Conservation (phyloP, 768 basidiomycete species). For the Gyrodon lividus region DNA sequence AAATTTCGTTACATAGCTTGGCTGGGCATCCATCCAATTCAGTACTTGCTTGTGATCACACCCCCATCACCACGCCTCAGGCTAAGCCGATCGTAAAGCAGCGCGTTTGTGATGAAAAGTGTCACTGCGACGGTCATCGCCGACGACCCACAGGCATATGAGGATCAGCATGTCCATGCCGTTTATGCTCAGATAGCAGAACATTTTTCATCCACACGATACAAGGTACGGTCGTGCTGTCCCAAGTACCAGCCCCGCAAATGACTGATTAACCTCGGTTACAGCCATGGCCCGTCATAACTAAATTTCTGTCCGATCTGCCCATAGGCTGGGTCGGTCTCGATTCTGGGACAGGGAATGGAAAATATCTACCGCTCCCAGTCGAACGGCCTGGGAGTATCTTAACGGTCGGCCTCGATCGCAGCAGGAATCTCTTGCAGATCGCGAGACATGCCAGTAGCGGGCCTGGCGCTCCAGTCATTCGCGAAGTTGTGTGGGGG, state of each 20-base stretch:
- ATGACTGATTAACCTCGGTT: not conserved
- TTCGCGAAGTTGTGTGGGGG: slow-evolving; percentile 76
- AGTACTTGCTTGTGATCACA: not conserved
- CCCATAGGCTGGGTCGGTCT: slow-evolving; percentile 82
- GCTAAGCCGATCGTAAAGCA: not conserved
- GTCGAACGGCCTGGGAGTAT: slow-evolving; percentile 55
- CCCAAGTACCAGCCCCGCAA: not conserved
- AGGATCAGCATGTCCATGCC: slow-evolving; percentile 72
- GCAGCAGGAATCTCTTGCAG: slow-evolving; percentile 73
- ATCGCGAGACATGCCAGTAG: slow-evolving; percentile 69
- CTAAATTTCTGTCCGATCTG: slow-evolving; percentile 66
- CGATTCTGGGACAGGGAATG: slow-evolving; percentile 96
- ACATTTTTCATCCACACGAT: slow-evolving; percentile 87
- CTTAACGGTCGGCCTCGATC: slow-evolving; percentile 83
- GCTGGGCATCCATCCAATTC: not conserved
- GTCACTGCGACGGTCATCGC: slow-evolving; percentile 44
- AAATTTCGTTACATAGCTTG: slow-evolving; percentile 2
- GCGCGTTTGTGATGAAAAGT: slow-evolving; percentile 16
- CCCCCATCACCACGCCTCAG: not conserved
- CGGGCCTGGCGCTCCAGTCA: slow-evolving; percentile 15
- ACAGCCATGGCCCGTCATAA: slow-evolving; percentile 90
- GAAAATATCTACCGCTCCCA: slow-evolving; percentile 89
- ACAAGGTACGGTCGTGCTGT: slow-evolving; percentile 55
- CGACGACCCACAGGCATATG: slow-evolving; percentile 58
- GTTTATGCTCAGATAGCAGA: slow-evolving; percentile 84